Evolutionary conservation across 305 asterid species (phyloP).

Genomic region (Rubia balearica): DNA sequence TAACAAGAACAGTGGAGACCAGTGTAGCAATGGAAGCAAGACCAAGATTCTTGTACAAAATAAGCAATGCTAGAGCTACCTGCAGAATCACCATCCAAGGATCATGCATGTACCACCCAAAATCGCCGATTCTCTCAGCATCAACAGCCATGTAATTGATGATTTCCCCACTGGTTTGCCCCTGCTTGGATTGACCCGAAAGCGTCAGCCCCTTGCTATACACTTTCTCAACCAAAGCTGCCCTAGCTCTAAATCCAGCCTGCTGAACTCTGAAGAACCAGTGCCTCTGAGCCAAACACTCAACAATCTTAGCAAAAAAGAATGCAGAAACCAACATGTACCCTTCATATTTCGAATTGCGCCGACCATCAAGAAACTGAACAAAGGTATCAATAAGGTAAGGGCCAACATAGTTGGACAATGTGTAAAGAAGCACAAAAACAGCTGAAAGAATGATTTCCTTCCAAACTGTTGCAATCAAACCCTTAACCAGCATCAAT

Average conservation of each 20-base stretch:
- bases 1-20: constrained; percentile 45
- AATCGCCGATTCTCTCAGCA: constrained; percentile 69
- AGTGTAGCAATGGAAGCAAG: constrained; percentile 56
- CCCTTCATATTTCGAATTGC: constrained; percentile 44
- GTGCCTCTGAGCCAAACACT: constrained; percentile 64
- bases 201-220: constrained; percentile 64
- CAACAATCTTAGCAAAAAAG: constrained; percentile 53
- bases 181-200: constrained; percentile 56
- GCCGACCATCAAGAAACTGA: constrained; percentile 48
- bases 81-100: constrained; percentile 60
- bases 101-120: constrained; percentile 69
- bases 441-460: constrained; percentile 47
- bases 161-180: constrained; percentile 66
- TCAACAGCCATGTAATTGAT: constrained; percentile 75
- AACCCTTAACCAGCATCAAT: constrained; percentile 56
- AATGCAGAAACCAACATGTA: constrained; percentile 44
- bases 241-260: constrained; percentile 67
- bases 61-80: constrained; percentile 43
- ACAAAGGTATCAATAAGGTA: constrained; percentile 69
- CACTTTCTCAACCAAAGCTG: constrained; percentile 63
- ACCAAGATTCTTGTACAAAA: constrained; percentile 63
- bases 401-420: constrained; percentile 60
- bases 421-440: constrained; percentile 37
- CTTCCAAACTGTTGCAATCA: constrained; percentile 45
- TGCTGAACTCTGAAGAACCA: constrained; percentile 63